Evolutionary conservation across 371 early-diverging fungal species (phyloP).

Genomic region (Mortierella sp.): DNA sequence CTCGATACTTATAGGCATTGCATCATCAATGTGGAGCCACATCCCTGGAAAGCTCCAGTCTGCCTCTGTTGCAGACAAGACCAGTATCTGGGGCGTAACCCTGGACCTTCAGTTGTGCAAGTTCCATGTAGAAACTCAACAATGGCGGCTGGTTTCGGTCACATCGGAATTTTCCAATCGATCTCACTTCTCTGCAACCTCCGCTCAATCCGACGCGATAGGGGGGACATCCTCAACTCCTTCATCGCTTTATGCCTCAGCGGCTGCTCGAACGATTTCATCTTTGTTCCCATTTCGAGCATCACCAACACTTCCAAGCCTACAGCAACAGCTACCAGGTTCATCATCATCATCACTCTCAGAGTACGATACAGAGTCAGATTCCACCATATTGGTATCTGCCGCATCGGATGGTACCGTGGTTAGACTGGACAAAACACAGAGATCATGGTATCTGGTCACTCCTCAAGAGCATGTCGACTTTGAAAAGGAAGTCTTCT

Average conservation of each 20-base stretch:
- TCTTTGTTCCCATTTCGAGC: slow-evolving; percentile 10
- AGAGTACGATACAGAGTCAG: slow-evolving; percentile 17
- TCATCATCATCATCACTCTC: slow-evolving; percentile 11
- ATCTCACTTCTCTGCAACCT: slow-evolving; percentile 16
- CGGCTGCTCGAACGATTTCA: slow-evolving; percentile 9
- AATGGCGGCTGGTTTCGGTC: slow-evolving; percentile 48
- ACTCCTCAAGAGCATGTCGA: slow-evolving; percentile 28
- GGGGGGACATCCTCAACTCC: neutral
- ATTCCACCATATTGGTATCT: slow-evolving; percentile 40
- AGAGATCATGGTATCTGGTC: slow-evolving; percentile 43
- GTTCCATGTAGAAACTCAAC: slow-evolving; percentile 17
- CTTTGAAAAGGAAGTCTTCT: slow-evolving; percentile 47
- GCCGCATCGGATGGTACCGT: slow-evolving; percentile 47
- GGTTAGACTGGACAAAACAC: slow-evolving; percentile 35
- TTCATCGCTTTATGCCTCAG: neutral
- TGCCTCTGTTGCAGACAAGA: slow-evolving; percentile 37
- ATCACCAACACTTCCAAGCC: slow-evolving; percentile 3
- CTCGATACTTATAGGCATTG: too few relatives aligned
- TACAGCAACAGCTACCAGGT: slow-evolving; percentile 3
- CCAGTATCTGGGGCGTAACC: slow-evolving; percentile 49
- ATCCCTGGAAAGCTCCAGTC: slow-evolving; percentile 46
- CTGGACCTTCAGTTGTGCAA: slow-evolving; percentile 45
- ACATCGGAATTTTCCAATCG: slow-evolving; percentile 20
- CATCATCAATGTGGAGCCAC: slow-evolving; percentile 42
- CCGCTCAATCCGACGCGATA: neutral